Base-by-base conservation (phyloP, 805 yeast genomes). In the Candida xiaguanensis region DNA sequence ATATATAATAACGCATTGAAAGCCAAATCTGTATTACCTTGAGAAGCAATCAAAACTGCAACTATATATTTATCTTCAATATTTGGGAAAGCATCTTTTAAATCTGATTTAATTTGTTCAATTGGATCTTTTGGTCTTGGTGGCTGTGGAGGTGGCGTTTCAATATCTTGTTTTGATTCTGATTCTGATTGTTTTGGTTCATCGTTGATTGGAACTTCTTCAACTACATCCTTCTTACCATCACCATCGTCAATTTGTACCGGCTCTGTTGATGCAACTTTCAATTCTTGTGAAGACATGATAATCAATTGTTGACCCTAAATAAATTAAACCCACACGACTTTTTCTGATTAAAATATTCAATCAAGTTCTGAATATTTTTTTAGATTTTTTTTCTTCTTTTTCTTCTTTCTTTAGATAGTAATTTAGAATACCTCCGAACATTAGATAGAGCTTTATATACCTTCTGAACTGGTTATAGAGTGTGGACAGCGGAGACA, bases 21-120 rank as follows among this genome's bases (percentile, higher is more conserved):
- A 1, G 96, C 95, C 1, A 85, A 81, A 50, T 88, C 96, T 31
- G 87, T 58, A 34, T 75, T 70, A 20, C 95, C 96, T 34, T 74
- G 77, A 14, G 95, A 79, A 2, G 98, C 98, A 56, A 93, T 85
- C 41, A 90, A 67, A 1, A 87, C 82, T 20, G 95, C 89, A 39
- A 80, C 78, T 45, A 87, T 70, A 50, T 80, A 76, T 45, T 79
- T 76, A 22, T 75, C 84, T 30, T 88, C 95, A 17, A 80, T 61
- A 13, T 69, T 65, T 1, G 99, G 98, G 59, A 91, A 91, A 0
- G 97, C 97, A 16, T 87, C 95, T 50, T 73, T 70, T 46, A 91
- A 70, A 30, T 86, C 82, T 36, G 73, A 66, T 44, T 72, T 64
- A 25, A 81, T 72, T 49, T 70, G 67, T 20, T 75, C 64, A 28